Evolutionary conservation across 768 basidiomycete species (phyloP), one percentile per base, ranked within the genome.

Genomic region (Arthromyces matolae): DNA sequence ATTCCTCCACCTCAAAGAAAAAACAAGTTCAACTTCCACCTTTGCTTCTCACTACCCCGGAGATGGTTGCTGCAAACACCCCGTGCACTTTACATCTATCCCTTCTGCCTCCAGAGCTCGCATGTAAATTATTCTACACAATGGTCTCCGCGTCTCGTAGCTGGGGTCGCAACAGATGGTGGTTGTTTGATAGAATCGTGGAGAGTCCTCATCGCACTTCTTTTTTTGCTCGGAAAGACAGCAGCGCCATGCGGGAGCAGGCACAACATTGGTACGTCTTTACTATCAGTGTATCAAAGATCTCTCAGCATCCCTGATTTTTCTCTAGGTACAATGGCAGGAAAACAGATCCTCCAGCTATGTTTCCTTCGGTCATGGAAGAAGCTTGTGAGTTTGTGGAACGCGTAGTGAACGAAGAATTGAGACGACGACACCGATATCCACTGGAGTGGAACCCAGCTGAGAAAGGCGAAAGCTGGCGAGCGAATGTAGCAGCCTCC

Each of bases 161-260:
- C 7, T 92, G 89, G 89, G 68, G 76, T 52, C 71, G 80, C 41
- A 89, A 86, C 51, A 86, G 82, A 56, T 92, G 89, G 90, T 91
- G 84, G 83, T 72, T 92, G 16, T 84, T 88, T 63, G 88, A 92
- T 58, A 73, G 82, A 18, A 51, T 91, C 12, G 90, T 91, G 2
- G 87, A 91, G 65, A 89, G 86, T 55, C 88, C 89, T 3, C 89
- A 92, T 66, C 72, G 80, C n/a, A 87, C 89, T 1, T 79, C 84
- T 1, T 89, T 91, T 64, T 92, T 78, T 65, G 80, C 78, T 4
- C 67, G 88, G 40, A 72, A 70, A 53, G 72, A 68, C 23, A 67
- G 79, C 41, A 69, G 76, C 31, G 65, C 70, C 8, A 85, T 85
- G 84, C 78, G 82, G 45, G 79, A 87, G 55, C 80, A 84, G 13